Evolutionary conservation across 2,329 filamentous ascomycete genomes (phyloP), one percentile per base, ranked within the genome.

Genomic region (Talaromyces amestolkiae): DNA sequence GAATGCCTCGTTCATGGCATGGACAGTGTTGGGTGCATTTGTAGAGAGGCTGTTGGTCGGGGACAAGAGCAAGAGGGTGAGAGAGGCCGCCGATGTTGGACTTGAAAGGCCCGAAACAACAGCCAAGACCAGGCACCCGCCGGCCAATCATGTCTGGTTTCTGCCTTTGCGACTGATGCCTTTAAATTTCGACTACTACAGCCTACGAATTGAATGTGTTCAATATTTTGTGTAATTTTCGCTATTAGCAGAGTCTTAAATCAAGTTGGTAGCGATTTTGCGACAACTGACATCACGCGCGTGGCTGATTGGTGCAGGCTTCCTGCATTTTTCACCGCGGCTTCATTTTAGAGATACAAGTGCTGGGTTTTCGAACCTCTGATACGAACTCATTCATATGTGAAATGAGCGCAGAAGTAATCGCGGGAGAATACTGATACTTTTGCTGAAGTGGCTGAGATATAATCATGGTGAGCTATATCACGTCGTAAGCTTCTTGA

Each of bases 401-500:
- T 17, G 4, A 3, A 19, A 35, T 11, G 6, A 19, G 7, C 11
- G 9, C 5, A 33, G 13, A 31, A 22, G n/a, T 5, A n/a, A 13
- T 10, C 5, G 3, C n/a, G 8, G 5, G 27, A 9, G n/a, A 33
- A n/a, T 19, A 54, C 10, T 54, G 17, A 11, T 15, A 56, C 33
- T 37, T 56, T 56, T 33, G 17, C 31, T 19, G n/a, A 37, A 3
- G 51, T 37, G 31, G 11, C 31, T 35, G 31, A 15, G 33, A 31
- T 17, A 35, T 35, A 35, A 15, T 37, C 51, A 56, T 56, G 10
- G 11, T 37, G 6, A 35, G 33, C 10, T 22, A 56, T 37, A 15
- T 37, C 11, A 11, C 10, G 33, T 11, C 51, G 27, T 11, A 31
- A 61, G 27, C 43, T 77, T 77, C 71, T 77, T 80, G 65, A 84